A percentile compares a stretch with the other conserved stretches of the same genome.
phyloP scores from a whole-genome alignment of 257 asterid genomes.

The Anisodus acutangulus region DNA sequence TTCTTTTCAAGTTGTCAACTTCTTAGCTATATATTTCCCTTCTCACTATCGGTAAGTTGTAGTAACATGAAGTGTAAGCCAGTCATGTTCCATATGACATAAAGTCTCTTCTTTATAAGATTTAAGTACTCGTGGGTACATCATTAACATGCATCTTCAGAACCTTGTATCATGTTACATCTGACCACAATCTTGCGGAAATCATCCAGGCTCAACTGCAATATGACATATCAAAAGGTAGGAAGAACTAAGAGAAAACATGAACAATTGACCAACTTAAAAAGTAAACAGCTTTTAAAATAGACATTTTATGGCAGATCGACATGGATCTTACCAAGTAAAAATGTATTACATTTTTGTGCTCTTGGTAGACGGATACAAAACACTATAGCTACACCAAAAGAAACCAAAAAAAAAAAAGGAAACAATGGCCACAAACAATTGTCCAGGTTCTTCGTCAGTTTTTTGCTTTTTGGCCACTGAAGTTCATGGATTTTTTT shows the following conservation, averaged over 20 bases:
- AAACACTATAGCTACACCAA: neutral
- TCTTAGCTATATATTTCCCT: conserved; percentile 3
- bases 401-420: neutral
- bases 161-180: conserved; percentile 68
- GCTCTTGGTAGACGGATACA: neutral
- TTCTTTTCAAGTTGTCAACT: neutral
- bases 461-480: neutral
- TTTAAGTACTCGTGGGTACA: neutral
- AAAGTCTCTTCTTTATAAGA: neutral
- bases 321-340: neutral
- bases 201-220: conserved; percentile 75
- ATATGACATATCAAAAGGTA: conserved; percentile 16
- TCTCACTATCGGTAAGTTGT: neutral
- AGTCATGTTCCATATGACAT: neutral
- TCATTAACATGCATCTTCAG: conserved; percentile 36
- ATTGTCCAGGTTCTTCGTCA: neutral
- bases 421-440: neutral
- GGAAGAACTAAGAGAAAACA: neutral
- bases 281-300: neutral
- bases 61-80: neutral
- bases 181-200: conserved; percentile 70
- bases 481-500: neutral
- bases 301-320: neutral
- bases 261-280: neutral
- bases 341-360: neutral